These are phyloP conservation scores for Hysterium pulicare DNA, from an alignment of 2,329 filamentous ascomycete species.

Conservation along the genomic window DNA sequence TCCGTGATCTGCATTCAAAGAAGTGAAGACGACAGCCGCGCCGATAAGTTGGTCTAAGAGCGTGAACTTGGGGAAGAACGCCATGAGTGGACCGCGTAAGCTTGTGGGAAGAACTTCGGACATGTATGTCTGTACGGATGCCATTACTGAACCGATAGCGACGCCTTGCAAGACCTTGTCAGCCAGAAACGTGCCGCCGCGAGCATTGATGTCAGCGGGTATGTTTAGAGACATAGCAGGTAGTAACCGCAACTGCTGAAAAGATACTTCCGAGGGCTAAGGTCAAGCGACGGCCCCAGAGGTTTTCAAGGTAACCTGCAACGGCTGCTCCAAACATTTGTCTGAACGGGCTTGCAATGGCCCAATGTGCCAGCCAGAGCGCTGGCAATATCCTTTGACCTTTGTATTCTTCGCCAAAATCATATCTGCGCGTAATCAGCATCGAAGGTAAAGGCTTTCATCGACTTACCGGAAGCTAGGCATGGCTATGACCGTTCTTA, in stretches of 20 bases:
- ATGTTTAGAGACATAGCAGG: conserved; percentile 30
- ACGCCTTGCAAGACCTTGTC: conserved; percentile 48
- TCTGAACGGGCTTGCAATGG: conserved; percentile 22
- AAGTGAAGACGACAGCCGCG: conserved; percentile 35
- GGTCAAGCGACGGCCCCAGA: conserved; percentile 20
- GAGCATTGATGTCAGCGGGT: conserved; percentile 17
- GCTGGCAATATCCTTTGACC: no score
- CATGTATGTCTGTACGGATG: conserved; percentile 44
- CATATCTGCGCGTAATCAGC: no score
- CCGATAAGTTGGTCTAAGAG: conserved; percentile 50
- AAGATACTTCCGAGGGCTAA: conserved; percentile 22
- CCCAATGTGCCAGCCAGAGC: conserved; percentile 32
- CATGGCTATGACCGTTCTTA: no score
- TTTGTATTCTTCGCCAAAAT: no score
- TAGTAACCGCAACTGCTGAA: conserved; percentile 24
- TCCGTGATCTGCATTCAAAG: conserved; percentile 26
- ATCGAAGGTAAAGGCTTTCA: no score
- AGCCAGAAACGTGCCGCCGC: conserved; percentile 38
- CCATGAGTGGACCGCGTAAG: conserved; percentile 48
- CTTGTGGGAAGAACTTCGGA: conserved; percentile 49
- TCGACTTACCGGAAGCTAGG: no score
- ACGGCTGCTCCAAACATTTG: conserved; percentile 25
- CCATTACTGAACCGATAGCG: conserved; percentile 45
- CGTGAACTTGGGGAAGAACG: conserved; percentile 50
- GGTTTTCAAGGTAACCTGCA: conserved; percentile 26